Percentiles rank a stretch among this genome's conserved stretches.
These are phyloP conservation scores for Polyporus tsugae DNA, from an alignment of 1,284 basidiomycete genomes.

Conservation along the genomic window DNA sequence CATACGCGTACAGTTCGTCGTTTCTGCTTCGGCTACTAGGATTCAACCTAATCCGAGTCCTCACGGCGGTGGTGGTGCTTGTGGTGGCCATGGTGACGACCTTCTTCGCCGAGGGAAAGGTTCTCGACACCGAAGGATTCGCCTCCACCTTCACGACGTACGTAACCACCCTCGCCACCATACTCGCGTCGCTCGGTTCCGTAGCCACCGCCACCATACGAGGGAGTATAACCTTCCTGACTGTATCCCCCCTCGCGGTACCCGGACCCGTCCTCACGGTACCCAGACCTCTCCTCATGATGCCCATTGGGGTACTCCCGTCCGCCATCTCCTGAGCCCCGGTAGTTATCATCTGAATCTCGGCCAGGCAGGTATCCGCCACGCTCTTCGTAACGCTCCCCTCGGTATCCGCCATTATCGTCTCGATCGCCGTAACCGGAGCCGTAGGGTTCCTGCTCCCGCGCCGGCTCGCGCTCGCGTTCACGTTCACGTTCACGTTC, in stretches of 20 bases:
- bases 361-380: slow-evolving; percentile 19
- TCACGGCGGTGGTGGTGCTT: slow-evolving; percentile 23
- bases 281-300: background rate
- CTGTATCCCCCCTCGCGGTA: slow-evolving; percentile 8
- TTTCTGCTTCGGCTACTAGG: background rate
- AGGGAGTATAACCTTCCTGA: slow-evolving; percentile 23
- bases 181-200: slow-evolving; percentile 15
- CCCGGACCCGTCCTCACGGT: background rate
- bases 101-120: slow-evolving; percentile 33
- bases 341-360: slow-evolving; percentile 17
- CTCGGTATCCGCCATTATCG: slow-evolving; percentile 12
- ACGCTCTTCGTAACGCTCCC: slow-evolving; percentile 23
- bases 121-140: slow-evolving; percentile 40
- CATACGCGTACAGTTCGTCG: background rate
- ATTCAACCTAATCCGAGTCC: slow-evolving; percentile 9
- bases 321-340: slow-evolving; percentile 8
- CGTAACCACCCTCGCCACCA: slow-evolving; percentile 15
- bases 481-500: slow-evolving; percentile 1
- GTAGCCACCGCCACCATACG: slow-evolving; percentile 17
- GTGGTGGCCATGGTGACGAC: slow-evolving; percentile 28
- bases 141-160: slow-evolving; percentile 20
- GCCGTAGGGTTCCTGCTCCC: slow-evolving; percentile 8
- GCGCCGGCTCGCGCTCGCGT: slow-evolving; percentile 8
- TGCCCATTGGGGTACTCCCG: slow-evolving; percentile 22
- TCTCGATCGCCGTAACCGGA: slow-evolving; percentile 14